Base-by-base conservation (phyloP, 1,284 basidiomycete genomes). In the Phlebopus sp. region DNA sequence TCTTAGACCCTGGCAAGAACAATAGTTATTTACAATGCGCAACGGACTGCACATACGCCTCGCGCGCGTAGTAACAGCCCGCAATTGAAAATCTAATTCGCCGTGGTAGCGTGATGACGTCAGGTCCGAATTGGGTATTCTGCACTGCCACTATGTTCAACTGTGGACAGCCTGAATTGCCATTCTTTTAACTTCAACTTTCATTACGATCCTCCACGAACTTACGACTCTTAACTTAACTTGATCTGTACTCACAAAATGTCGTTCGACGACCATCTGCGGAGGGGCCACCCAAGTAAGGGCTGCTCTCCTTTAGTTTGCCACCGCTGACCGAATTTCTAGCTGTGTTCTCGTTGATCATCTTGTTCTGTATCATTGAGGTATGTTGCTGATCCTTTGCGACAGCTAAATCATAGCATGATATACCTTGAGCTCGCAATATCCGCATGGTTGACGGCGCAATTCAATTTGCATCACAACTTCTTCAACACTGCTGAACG, bases 391-490 rank as follows among this genome's bases (percentile, higher is more conserved):
- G 1, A 6, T 10, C 17, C 25, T 23, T 14, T 18, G 17, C 9
- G 21, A 1, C 10, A 21, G 13, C 2, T 21, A 13, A 14, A 36
- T 6, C 47, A 40, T 13, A 5, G 46, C 43, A 1, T 0, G 15
- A n/a, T 31, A 15, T 35, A 30, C 4, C 9, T 35, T 1, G 53
- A 86, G 84, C 72, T 87, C 52, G 68, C 79, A 15, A 77, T 88
- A 51, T 75, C 86, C 5, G 79, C 85, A 21, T 90, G 84, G 79
- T 74, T 90, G 35, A 74, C 74, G 10, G 67, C 80, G 9, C 72
- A 69, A 44, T 89, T 77, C 67, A 78, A 82, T 61, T 44, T 57
- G 27, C 68, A 76, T 54, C 72, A 80, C 66, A 77, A 86, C 69
- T 79, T 70, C 62, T 71, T 69, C 49, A 75, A 58, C 47, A 55